Evolutionary conservation across 805 yeast species (phyloP), one percentile per base, ranked within the genome.

Genomic region (Candida patagonica): DNA sequence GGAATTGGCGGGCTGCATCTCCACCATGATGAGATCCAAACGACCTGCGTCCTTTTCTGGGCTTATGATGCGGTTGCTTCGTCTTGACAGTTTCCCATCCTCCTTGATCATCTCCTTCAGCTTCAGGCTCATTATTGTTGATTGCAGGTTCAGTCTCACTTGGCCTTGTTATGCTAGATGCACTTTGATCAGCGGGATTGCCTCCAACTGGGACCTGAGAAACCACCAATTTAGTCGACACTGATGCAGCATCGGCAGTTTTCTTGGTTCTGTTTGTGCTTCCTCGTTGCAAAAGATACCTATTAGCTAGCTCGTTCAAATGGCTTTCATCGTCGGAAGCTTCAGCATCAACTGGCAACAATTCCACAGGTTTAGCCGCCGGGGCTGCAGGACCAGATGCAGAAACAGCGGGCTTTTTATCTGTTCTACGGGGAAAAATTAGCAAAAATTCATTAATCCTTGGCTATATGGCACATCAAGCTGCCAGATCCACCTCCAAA

Each of bases 1-100:
- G 37, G 10, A n/a, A 26, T n/a, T 33, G 23, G n/a, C n/a, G n/a
- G n/a, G n/a, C n/a, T n/a, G n/a, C n/a, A n/a, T n/a, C n/a, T n/a
- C n/a, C n/a, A 2, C 37, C 20, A 27, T 33, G 13, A 23, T 33
- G 24, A 20, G 26, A 23, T n/a, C 37, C 37, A 22, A 33, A 33
- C 19, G 26, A 20, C 27, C 27, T 15, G n/a, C 37, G 26, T 8
- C 37, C 37, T 6, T 24, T 24, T 10, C 24, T 10, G 8, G 22
- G 12, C 19, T 33, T 26, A 19, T 30, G 30, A 13, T 38, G 42
- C 15, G 35, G 46, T 35, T 42, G 43, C 37, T 50, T 50, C 15
- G 53, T 45, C 10, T 49, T 49, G 16, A 50, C 54, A 24, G 48
- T 47, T 41, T 45, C 45, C 54, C 54, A 50, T 12, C 53, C 53